Conservation (phyloP, 805 yeast genomes). For the Pichia ethanolica region DNA sequence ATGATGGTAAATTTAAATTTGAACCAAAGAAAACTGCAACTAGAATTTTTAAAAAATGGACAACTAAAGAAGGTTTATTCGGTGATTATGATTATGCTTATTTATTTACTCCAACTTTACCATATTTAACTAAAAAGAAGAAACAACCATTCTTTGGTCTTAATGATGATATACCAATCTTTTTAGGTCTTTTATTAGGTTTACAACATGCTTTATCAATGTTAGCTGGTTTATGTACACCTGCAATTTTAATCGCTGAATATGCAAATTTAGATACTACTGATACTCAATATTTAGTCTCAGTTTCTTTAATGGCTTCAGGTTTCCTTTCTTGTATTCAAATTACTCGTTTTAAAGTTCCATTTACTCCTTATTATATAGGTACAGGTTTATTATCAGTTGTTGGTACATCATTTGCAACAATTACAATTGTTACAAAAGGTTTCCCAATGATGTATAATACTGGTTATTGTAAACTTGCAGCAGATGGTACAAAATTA, state of each 20-base stretch:
- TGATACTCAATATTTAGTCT: slow-evolving; percentile 55
- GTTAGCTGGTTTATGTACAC: slow-evolving; percentile 87
- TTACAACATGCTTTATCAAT: slow-evolving; percentile 83
- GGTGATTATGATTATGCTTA: slow-evolving; percentile 83
- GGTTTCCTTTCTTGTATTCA: slow-evolving; percentile 68
- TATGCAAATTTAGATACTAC: slow-evolving; percentile 50
- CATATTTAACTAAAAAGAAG: slow-evolving; percentile 44
- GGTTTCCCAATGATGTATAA: slow-evolving; percentile 77
- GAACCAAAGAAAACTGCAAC: neutral
- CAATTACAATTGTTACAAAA: slow-evolving; percentile 69
- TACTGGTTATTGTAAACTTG: slow-evolving; percentile 58
- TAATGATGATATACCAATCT: slow-evolving; percentile 72
- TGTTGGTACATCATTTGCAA: slow-evolving; percentile 87
- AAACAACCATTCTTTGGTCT: slow-evolving; percentile 81
- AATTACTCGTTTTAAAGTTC: slow-evolving; percentile 73
- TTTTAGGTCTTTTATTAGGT: slow-evolving; percentile 71
- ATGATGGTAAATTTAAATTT: neutral
- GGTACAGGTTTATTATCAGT: slow-evolving; percentile 89
- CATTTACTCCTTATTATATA: slow-evolving; percentile 62
- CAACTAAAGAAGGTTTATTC: slow-evolving; percentile 74
- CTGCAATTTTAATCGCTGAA: slow-evolving; percentile 66
- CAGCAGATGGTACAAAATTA: slow-evolving; percentile 53
- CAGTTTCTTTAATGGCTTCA: slow-evolving; percentile 64
- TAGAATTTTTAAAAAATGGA: slow-evolving; percentile 23
- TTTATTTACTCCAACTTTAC: slow-evolving; percentile 73